Conservation (phyloP, 495 filamentous ascomycete species). For the Cercophora newfieldiana region DNA sequence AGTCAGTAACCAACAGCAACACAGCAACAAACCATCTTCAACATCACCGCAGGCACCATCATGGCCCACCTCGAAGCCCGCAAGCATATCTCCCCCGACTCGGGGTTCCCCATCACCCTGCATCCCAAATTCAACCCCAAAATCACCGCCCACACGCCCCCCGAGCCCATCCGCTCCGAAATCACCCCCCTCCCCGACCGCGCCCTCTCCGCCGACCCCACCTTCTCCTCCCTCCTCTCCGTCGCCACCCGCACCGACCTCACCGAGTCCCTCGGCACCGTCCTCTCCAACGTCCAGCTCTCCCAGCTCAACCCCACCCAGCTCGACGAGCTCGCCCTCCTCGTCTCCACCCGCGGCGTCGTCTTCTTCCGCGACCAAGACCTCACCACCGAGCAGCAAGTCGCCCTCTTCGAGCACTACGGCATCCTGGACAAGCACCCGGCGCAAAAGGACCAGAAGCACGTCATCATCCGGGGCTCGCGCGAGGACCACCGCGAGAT, state of each 20-base stretch:
- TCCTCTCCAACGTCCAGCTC: constrained; percentile 50
- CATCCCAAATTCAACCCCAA: constrained; percentile 64
- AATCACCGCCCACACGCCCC: constrained; percentile 47
- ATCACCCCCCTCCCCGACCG: constrained; percentile 49
- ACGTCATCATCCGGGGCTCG: constrained; percentile 39
- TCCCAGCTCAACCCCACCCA: constrained; percentile 42
- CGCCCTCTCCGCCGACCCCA: constrained; percentile 51
- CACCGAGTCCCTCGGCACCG: constrained; percentile 55
- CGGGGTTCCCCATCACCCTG: constrained; percentile 38
- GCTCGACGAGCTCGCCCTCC: constrained; percentile 48
- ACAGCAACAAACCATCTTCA: background rate
- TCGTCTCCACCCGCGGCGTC: constrained; percentile 48
- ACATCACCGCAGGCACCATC: background rate
- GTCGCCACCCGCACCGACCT: constrained; percentile 46
- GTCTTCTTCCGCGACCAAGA: constrained; percentile 54
- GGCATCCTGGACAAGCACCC: constrained; percentile 52
- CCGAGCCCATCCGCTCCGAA: constrained; percentile 44
- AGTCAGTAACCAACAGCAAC: background rate
- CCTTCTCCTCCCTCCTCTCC: constrained; percentile 50
- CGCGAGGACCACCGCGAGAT: constrained; percentile 42
- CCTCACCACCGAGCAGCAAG: constrained; percentile 52
- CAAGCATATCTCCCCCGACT: constrained; percentile 41
- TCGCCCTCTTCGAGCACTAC: constrained; percentile 54
- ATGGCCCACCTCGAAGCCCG: constrained; percentile 37
- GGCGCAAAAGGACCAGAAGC: constrained; percentile 45